Base-by-base conservation (phyloP, 2,329 filamentous ascomycete genomes). In the Lachnellula subtilissima region DNA sequence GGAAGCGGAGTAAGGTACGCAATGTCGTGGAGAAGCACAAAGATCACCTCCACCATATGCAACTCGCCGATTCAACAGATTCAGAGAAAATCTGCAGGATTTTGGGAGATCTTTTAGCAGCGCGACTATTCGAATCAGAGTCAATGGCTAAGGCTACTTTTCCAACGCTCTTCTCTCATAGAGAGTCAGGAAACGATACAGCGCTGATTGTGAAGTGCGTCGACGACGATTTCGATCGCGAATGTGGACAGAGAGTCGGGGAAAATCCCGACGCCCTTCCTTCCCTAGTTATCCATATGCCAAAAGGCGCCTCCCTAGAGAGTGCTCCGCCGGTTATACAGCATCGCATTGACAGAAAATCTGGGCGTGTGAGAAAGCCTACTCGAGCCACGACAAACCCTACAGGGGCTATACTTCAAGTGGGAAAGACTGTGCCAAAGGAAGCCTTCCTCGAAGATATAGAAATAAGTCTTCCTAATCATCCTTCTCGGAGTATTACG, bases 1-100 rank as follows among this genome's bases (percentile, higher is more conserved):
- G 55, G 55, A 59, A 59, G 35, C 54, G 50, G 57, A 45, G 5
- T 48, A 59, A 56, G 53, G 43, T 59, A 43, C 54, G 57, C 22
- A 59, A 52, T 51, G 47, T 59, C 15, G 43, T 56, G 37, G 47
- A 53, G 47, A 56, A 54, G 28, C 57, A 56, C 47, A 54, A 56
- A 59, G 50, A 56, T 56, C 50, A 59, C 54, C 40, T 59, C 46
- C 48, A 56, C 46, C 42, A 56, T 50, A 51, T 48, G 53, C 42
- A 53, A 54, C 46, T 42, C 23, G 19, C 43, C 25, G 47, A 35
- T 35, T 49, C 47, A 49, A 47, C 50, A 22, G 47, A 50, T 48
- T 28, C 40, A 15, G 50, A 53, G 35, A 56, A 56, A 46, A 50
- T 35, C 54, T 56, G 50, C 17, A 56, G 36, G 36, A 56, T 56